A percentile compares a stretch with the other conserved stretches of the same genome.
Evolutionary conservation across 345 rosid species (phyloP).

Genomic region (Populus davidiana): DNA sequence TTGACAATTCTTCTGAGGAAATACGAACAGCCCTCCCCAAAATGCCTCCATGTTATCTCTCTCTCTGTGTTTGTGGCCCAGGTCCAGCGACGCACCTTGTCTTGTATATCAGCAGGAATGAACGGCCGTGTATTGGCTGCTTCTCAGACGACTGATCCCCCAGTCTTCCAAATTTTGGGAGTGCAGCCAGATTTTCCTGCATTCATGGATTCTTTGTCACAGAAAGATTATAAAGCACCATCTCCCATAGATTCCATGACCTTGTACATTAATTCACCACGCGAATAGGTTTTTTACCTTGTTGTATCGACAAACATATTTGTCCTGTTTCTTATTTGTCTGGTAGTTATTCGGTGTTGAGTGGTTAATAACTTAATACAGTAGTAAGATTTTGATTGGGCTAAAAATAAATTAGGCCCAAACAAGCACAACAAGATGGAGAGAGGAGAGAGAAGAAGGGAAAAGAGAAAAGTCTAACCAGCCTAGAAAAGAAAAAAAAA

Average conservation of each 20-base stretch:
- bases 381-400: too few relatives aligned
- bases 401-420: too few relatives aligned
- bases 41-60: background rate
- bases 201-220: background rate
- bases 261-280: background rate
- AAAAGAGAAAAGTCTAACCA: too few relatives aligned
- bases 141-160: too few relatives aligned
- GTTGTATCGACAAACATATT: background rate
- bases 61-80: background rate
- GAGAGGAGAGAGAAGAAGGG: too few relatives aligned
- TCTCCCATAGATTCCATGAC: background rate
- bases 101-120: background rate
- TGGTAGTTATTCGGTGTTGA: too few relatives aligned
- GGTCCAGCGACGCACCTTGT: background rate
- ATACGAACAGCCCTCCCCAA: background rate
- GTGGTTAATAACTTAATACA: too few relatives aligned
- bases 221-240: background rate
- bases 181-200: background rate
- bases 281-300: background rate
- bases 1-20: background rate
- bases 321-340: background rate
- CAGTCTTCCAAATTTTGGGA: too few relatives aligned
- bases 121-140: background rate
- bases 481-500: too few relatives aligned
- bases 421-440: too few relatives aligned